Evolutionary conservation across 2,329 filamentous ascomycete species (phyloP).

Genomic region (Alternaria viburni): DNA sequence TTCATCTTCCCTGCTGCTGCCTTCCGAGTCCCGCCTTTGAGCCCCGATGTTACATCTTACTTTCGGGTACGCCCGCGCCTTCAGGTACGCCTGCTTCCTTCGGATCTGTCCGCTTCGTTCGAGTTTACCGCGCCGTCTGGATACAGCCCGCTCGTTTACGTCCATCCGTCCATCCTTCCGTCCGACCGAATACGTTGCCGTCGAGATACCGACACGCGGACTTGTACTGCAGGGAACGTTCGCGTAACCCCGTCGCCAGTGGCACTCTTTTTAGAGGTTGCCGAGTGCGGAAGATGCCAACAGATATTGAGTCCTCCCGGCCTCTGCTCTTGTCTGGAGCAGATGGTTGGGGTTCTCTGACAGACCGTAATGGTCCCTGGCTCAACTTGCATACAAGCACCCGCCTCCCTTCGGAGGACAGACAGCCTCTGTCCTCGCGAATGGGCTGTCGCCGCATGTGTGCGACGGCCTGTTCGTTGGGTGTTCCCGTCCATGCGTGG

Average conservation of each 20-base stretch:
- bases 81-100: conserved; percentile 16
- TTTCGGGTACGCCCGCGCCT: conserved; percentile 11
- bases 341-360: conserved; percentile 20
- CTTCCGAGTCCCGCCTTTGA: not conserved
- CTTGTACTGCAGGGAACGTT: conserved; percentile 29
- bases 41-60: conserved; percentile 2
- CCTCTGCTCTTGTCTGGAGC: conserved; percentile 2
- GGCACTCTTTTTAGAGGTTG: conserved; percentile 21
- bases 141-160: conserved; percentile 8
- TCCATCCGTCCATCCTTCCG: not conserved
- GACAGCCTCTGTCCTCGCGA: not conserved
- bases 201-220: not conserved
- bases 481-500: not conserved
- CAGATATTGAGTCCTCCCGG: conserved; percentile 27
- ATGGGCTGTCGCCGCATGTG: not conserved
- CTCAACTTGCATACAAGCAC: conserved; percentile 28
- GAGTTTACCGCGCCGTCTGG: conserved; percentile 8
- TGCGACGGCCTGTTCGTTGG: not conserved
- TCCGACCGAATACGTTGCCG: not conserved
- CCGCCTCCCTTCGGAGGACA: not conserved
- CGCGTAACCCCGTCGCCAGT: conserved; percentile 27
- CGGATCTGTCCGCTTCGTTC: conserved; percentile 4
- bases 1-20: not conserved
- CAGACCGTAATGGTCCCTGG: conserved; percentile 37
- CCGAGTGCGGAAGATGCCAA: conserved; percentile 38